These are phyloP conservation scores for Arachis stenosperma DNA, from an alignment of 306 rosid species.

Conservation along the genomic window DNA sequence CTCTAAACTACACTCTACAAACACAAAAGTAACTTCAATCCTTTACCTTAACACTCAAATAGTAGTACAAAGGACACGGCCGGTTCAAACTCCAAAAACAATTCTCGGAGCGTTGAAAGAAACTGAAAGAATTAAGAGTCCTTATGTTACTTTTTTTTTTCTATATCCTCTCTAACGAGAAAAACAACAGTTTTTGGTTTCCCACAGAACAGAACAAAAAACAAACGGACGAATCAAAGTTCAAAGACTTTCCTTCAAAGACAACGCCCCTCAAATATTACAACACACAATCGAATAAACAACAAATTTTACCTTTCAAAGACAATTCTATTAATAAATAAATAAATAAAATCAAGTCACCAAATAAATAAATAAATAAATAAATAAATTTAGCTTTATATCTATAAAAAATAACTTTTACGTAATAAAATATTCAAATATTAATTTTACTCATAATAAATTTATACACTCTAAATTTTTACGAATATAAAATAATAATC, in stretches of 20 bases:
- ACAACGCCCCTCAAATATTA: not conserved
- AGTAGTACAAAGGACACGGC: constrained; percentile 32
- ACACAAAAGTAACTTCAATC: constrained; percentile 3
- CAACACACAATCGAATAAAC: too few species aligned
- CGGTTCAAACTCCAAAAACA: constrained; percentile 45
- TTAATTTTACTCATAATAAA: too few species aligned
- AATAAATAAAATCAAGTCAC: too few species aligned
- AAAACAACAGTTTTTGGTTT: constrained; percentile 16
- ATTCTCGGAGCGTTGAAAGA: constrained; percentile 20
- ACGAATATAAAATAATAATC: too few species aligned
- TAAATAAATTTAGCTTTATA: too few species aligned
- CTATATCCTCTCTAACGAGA: not conserved
- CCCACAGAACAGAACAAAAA: constrained; percentile 44
- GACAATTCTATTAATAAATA: too few species aligned
- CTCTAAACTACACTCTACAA: not conserved
- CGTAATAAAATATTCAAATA: too few species aligned
- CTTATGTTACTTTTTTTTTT: not conserved
- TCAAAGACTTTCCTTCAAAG: constrained; percentile 44
- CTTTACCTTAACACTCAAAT: constrained; percentile 39
- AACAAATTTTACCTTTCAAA: too few species aligned
- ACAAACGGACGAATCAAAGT: constrained; percentile 49
- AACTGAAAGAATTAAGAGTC: not conserved
- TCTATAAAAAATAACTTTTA: too few species aligned
- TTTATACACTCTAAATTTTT: too few species aligned
- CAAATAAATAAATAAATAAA: too few species aligned